These are phyloP conservation scores for Salix udensis DNA, from an alignment of 345 rosid genomes.

Conservation along the genomic window DNA sequence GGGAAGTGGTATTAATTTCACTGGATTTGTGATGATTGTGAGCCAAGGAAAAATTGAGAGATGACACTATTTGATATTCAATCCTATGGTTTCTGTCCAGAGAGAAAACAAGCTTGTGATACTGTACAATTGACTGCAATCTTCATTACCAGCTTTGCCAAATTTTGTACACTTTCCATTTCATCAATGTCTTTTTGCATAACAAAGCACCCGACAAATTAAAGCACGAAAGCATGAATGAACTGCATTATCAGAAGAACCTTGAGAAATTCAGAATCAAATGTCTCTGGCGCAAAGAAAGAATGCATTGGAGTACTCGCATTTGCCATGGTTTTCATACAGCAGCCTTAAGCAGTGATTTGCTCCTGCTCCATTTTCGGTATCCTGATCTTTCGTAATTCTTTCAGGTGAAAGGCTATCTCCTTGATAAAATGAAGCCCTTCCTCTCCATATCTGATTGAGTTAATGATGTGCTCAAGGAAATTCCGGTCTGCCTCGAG, in stretches of 20 bases:
- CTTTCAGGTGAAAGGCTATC: constrained; percentile 46
- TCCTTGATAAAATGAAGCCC: constrained; percentile 43
- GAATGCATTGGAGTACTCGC: constrained; percentile 16
- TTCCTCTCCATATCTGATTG: constrained; percentile 39
- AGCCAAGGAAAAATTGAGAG: not conserved
- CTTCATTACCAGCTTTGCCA: not conserved
- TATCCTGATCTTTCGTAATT: constrained; percentile 32
- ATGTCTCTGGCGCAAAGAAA: not conserved
- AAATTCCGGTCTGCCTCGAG: constrained; percentile 46
- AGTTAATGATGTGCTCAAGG: constrained; percentile 46
- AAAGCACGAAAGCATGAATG: not conserved
- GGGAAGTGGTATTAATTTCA: not conserved
- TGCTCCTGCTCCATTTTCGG: constrained; percentile 26
- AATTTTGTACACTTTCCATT: not conserved
- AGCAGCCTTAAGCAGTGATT: constrained; percentile 27
- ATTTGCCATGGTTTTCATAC: constrained; percentile 19
- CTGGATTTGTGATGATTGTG: not conserved
- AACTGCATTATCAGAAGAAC: not conserved
- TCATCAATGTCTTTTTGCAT: not conserved
- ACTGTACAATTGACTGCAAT: constrained; percentile 23
- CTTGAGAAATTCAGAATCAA: not conserved
- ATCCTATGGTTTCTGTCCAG: not conserved
- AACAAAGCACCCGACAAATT: not conserved
- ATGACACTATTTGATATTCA: not conserved
- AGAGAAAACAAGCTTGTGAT: constrained; percentile 13